phyloP scores from a whole-genome alignment of 1,284 basidiomycete species.

The Peniophora sp. region DNA sequence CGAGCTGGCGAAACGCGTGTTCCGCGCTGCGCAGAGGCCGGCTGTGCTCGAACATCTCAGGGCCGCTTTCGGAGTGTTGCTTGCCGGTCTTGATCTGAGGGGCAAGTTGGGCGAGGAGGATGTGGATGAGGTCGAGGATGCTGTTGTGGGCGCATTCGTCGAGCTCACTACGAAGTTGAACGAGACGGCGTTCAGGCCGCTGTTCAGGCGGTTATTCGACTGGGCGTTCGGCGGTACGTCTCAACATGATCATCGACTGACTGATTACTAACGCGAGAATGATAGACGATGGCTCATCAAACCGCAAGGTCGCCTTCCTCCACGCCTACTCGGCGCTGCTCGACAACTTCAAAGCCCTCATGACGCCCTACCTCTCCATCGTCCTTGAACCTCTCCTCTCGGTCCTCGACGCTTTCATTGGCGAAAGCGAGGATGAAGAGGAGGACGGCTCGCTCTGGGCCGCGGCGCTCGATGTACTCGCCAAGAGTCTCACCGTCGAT shows the following conservation, averaged over 20 bases:
- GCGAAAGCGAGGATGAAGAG: constrained; percentile 21
- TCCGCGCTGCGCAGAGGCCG: constrained; percentile 59
- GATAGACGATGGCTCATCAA: not conserved
- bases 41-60: constrained; percentile 69
- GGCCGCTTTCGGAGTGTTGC: constrained; percentile 72
- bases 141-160: constrained; percentile 69
- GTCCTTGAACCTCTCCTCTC: constrained; percentile 66
- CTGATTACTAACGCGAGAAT: constrained; percentile 32
- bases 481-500: constrained; percentile 70
- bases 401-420: constrained; percentile 46
- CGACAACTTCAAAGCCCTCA: constrained; percentile 81
- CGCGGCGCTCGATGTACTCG: constrained; percentile 55
- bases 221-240: constrained; percentile 79
- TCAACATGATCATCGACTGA: constrained; percentile 2
- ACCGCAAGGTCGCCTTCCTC: constrained; percentile 56
- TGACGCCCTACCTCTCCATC: constrained; percentile 86
- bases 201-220: constrained; percentile 90
- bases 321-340: constrained; percentile 66
- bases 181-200: constrained; percentile 86
- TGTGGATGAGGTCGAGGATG: constrained; percentile 38
- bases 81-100: constrained; percentile 71
- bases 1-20: constrained; percentile 52
- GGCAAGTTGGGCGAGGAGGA: constrained; percentile 24
- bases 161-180: constrained; percentile 92
- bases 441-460: constrained; percentile 51